Evolutionary conservation across 169 alveolate species (phyloP), one percentile per base, ranked within the genome.

Genomic region (Plasmodium blacklocki): DNA sequence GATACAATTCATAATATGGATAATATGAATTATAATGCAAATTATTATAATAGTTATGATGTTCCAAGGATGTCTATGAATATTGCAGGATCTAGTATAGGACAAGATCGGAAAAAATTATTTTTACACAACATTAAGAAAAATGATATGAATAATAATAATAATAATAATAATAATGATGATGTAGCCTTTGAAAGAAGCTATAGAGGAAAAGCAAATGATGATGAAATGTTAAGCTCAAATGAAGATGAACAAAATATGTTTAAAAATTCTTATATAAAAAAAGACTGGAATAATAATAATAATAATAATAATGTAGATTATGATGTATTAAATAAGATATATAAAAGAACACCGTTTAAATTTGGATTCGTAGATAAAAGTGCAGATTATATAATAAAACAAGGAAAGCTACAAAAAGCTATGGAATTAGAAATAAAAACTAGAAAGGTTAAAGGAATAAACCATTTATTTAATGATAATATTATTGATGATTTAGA

Each of bases 381-480:
- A 8, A 74, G 49, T 49, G 92, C 92, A 6, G 92, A 86, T 29
- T 86, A 86, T 63, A 86, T 86, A 8, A 64, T 86, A 1, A 86
- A 86, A 50, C 92, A 86, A 19, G 92, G 92, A 9, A 86, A 60
- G 18, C 59, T 86, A 15, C 92, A 86, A 52, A 23, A 67, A 12
- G 92, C 86, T 19, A 86, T 86, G 87, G 92, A 86, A 67, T 54
- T 72, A 58, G 92, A 86, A 71, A 86, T 86, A 12, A 86, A 86
- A 19, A 73, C 92, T 7, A 86, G 92, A 72, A 86, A 86, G 11
- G 21, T 73, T 15, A 86, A 86, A 19, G 92, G 92, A 5, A 72
- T 86, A 43, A 86, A 86, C 29, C 92, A 86, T 64, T 58, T 86
- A 39, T 86, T 86, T 43, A 64, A 86, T 39, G 83, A 68, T 7